Conservation (phyloP, 2,329 filamentous ascomycete species). For the Emergomyces pasteurianus region DNA sequence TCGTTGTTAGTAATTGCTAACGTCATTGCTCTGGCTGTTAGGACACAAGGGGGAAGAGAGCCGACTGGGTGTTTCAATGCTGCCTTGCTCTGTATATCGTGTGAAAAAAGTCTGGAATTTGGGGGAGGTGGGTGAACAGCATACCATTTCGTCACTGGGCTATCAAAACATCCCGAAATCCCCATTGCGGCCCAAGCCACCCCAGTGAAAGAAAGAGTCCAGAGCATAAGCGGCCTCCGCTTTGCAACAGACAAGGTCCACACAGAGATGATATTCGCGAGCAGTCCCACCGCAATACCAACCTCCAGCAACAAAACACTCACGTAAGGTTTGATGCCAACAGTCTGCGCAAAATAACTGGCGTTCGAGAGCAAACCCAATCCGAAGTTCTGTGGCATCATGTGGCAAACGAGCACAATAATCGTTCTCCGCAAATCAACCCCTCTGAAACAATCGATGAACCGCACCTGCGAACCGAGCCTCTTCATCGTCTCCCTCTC, state of each 20-base stretch:
- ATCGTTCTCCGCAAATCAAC: constrained; percentile 18
- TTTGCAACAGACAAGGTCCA: constrained; percentile 34
- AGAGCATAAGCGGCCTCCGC: constrained; percentile 28
- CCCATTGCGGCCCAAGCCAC: constrained; percentile 37
- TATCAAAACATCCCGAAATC: constrained; percentile 35
- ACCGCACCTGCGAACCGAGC: constrained; percentile 14
- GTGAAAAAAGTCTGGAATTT: no score
- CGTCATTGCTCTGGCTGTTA: neutral
- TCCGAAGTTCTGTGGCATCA: constrained; percentile 36
- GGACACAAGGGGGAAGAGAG: no score
- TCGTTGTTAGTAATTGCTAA: neutral
- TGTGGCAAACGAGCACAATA: constrained; percentile 29
- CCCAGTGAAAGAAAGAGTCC: constrained; percentile 21
- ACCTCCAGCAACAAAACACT: constrained; percentile 35
- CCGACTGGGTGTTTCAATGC: neutral
- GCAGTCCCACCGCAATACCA: constrained; percentile 35
- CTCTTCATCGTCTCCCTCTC: constrained; percentile 35
- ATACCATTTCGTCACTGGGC: constrained; percentile 30
- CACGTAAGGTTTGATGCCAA: constrained; percentile 19
- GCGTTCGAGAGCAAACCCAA: constrained; percentile 33
- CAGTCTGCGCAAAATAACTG: constrained; percentile 29
- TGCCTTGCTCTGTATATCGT: neutral
- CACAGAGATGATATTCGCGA: constrained; percentile 34
- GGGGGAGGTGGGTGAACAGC: constrained; percentile 2
- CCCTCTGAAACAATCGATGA: constrained; percentile 20